phyloP scores from a whole-genome alignment of 148 eudicot genomes.

The Arbutus unedo region DNA sequence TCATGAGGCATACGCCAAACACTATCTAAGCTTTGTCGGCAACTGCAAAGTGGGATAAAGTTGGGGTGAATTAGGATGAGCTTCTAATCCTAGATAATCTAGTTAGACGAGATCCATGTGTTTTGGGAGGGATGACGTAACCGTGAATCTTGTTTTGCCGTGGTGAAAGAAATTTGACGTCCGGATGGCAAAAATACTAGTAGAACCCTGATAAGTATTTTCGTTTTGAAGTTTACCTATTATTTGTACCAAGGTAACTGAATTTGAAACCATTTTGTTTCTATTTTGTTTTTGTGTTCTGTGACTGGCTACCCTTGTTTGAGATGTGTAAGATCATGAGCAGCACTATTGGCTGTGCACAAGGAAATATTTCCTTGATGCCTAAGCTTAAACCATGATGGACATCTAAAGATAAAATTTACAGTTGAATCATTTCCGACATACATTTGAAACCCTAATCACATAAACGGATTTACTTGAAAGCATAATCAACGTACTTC shows the following conservation, averaged over 20 bases:
- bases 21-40: background rate
- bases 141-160: background rate
- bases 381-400: background rate
- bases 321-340: background rate
- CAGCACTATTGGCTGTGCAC: no score
- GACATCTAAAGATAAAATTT: background rate
- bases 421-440: no score
- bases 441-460: no score
- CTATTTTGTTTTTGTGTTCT: background rate
- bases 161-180: background rate
- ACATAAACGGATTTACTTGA: no score
- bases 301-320: background rate
- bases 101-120: background rate
- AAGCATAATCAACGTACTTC: no score
- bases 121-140: background rate
- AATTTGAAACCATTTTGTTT: background rate
- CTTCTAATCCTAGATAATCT: background rate
- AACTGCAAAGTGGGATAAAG: background rate
- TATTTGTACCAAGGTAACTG: background rate
- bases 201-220: background rate
- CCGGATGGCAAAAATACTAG: background rate
- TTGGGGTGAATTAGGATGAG: background rate
- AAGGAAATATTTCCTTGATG: background rate
- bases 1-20: slow-evolving; percentile 4
- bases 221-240: background rate